These are phyloP conservation scores for Aspergillus bertholletiae DNA, from an alignment of 495 filamentous ascomycete genomes.

Conservation along the genomic window DNA sequence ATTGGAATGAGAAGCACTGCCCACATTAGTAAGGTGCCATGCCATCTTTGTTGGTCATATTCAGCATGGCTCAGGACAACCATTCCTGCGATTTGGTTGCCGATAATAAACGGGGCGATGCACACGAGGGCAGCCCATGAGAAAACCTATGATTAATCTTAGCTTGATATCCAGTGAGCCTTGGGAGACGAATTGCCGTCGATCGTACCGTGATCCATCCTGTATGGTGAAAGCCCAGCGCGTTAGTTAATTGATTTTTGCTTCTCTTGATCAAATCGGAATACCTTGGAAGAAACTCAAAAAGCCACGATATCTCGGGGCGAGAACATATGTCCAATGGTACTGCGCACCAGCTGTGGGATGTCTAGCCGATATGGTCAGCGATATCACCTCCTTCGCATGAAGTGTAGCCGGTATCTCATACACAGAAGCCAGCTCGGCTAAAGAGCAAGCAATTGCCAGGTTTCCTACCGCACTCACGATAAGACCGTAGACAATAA, in stretches of 20 bases:
- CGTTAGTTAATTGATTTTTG: constrained; percentile 3
- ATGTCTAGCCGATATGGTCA: constrained; percentile 14
- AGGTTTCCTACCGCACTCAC: constrained; percentile 23
- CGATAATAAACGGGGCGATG: constrained; percentile 47
- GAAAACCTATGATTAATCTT: constrained; percentile 30
- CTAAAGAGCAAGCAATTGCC: constrained; percentile 26
- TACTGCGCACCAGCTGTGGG: constrained; percentile 42
- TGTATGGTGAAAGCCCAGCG: constrained; percentile 1
- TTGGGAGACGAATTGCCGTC: neutral
- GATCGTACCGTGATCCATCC: constrained; percentile 30
- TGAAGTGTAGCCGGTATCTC: neutral
- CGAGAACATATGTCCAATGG: constrained; percentile 43
- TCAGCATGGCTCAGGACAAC: constrained; percentile 38
- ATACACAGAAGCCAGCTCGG: constrained; percentile 37
- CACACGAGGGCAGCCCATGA: constrained; percentile 42
- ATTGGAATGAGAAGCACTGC: constrained; percentile 36
- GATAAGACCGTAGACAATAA: constrained; percentile 28
- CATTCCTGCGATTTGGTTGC: constrained; percentile 44
- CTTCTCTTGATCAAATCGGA: constrained; percentile 24
- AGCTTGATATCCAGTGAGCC: constrained; percentile 41
- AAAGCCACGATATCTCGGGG: constrained; percentile 33
- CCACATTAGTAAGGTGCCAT: constrained; percentile 48
- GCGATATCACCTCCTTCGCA: neutral
- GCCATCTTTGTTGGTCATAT: constrained; percentile 42
- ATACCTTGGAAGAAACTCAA: constrained; percentile 43